Percentiles rank a stretch among this genome's conserved stretches.
phyloP scores from a whole-genome alignment of 352 stramenopile species.

The Pythium coloratum region DNA sequence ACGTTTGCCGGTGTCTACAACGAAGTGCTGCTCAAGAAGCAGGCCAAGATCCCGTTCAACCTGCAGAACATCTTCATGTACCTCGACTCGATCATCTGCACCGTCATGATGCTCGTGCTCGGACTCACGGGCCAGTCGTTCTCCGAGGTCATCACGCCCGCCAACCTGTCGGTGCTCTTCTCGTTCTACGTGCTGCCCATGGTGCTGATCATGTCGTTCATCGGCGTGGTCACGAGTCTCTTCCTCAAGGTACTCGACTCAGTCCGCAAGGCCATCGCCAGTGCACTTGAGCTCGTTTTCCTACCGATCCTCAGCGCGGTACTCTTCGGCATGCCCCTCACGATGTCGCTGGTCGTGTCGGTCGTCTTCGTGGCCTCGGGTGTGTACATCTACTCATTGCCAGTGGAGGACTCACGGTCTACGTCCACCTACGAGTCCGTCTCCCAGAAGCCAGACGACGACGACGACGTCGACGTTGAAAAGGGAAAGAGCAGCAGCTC shows the following conservation, averaged over 20 bases:
- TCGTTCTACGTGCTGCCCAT: conserved; percentile 74
- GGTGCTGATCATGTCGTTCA: conserved; percentile 84
- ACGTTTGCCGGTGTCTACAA: conserved; percentile 87
- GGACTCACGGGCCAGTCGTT: conserved; percentile 73
- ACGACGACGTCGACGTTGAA: conserved; percentile 15
- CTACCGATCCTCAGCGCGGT: conserved; percentile 61
- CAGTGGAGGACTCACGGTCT: conserved; percentile 33
- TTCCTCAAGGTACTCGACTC: conserved; percentile 84
- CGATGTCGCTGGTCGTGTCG: conserved; percentile 48
- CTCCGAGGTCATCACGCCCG: conserved; percentile 43
- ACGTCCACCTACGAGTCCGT: conserved; percentile 14
- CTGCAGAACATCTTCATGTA: conserved; percentile 89
- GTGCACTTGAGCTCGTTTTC: conserved; percentile 72
- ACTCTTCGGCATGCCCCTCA: conserved; percentile 64
- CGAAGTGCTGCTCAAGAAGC: conserved; percentile 80
- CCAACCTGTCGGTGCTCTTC: conserved; percentile 62
- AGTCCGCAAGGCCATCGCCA: conserved; percentile 78
- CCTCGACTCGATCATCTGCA: conserved; percentile 77
- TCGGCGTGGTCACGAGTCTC: conserved; percentile 78
- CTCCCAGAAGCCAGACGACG: background rate
- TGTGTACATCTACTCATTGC: conserved; percentile 81
- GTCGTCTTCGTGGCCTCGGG: conserved; percentile 71
- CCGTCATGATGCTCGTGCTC: conserved; percentile 59
- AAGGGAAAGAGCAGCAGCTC: conserved; percentile 10
- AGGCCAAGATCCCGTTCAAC: conserved; percentile 66